These are phyloP conservation scores for Bipolaris victoriae DNA, from an alignment of 2,329 filamentous ascomycete species.

Conservation along the genomic window DNA sequence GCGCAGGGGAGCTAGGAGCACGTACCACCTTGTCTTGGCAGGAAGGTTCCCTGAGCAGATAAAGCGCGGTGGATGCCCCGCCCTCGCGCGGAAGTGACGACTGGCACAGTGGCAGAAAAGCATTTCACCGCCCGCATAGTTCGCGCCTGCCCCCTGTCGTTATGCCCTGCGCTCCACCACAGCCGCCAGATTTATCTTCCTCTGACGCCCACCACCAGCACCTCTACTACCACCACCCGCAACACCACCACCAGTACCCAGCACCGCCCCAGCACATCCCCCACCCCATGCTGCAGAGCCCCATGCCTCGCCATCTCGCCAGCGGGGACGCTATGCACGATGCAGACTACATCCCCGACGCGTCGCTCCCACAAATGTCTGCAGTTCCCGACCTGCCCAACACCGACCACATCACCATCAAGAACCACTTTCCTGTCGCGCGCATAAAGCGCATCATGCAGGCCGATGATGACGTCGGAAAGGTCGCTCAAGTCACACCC, in stretches of 20 bases:
- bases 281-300: conserved; percentile 29
- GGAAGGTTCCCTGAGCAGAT: conserved; percentile 10
- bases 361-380: conserved; percentile 29
- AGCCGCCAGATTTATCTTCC: conserved; percentile 56
- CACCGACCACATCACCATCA: conserved; percentile 71
- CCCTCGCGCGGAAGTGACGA: conserved; percentile 15
- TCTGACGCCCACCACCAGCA: conserved; percentile 47
- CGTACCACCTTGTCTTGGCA: neutral
- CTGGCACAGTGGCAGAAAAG: conserved; percentile 20
- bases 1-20: conserved; percentile 5
- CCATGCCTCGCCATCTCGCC: conserved; percentile 38
- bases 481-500: conserved; percentile 96
- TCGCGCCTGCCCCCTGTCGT: conserved; percentile 35
- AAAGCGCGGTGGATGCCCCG: conserved; percentile 24
- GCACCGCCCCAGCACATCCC: conserved; percentile 28
- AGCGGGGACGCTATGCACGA: conserved; percentile 42
- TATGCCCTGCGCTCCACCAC: conserved; percentile 50
- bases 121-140: conserved; percentile 10
- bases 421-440: conserved; percentile 95
- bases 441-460: conserved; percentile 99
- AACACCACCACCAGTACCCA: conserved; percentile 27
- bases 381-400: conserved; percentile 38
- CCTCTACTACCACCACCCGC: conserved; percentile 26
- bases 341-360: conserved; percentile 47
- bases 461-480: conserved; percentile 96